These are phyloP conservation scores for Fistulifera solaris DNA, from an alignment of 108 stramenopile genomes.

Conservation along the genomic window DNA sequence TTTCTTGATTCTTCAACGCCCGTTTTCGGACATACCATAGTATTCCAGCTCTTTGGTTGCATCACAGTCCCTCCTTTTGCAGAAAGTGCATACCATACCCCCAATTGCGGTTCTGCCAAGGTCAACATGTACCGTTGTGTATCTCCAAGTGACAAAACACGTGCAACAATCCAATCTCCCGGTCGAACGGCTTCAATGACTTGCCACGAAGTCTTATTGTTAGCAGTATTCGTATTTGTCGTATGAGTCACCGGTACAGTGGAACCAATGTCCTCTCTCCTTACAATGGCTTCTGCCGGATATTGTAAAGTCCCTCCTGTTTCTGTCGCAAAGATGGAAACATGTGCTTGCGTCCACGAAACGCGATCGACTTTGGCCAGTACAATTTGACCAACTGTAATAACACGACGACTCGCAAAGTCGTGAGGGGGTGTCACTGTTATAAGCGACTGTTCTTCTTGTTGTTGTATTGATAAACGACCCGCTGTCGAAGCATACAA, in stretches of 20 bases:
- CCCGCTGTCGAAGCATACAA: slow-evolving; percentile 54
- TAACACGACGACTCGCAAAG: not conserved
- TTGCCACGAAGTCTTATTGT: slow-evolving; percentile 38
- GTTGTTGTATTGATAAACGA: slow-evolving; percentile 12
- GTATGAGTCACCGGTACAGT: slow-evolving; percentile 14
- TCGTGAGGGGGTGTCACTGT: not conserved
- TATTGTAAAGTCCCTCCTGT: too few species aligned
- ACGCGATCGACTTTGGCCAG: slow-evolving; percentile 47
- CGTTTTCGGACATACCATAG: slow-evolving; percentile 84
- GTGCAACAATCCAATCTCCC: slow-evolving; percentile 72
- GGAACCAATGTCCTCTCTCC: slow-evolving; percentile 52
- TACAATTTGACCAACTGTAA: not conserved
- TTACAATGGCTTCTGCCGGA: slow-evolving; percentile 30
- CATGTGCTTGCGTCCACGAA: too few species aligned
- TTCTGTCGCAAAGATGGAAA: too few species aligned
- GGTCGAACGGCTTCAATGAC: slow-evolving; percentile 64
- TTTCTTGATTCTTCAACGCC: slow-evolving; percentile 72
- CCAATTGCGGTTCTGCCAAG: slow-evolving; percentile 84
- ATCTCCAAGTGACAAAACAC: slow-evolving; percentile 74
- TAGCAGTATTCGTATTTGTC: slow-evolving; percentile 6
- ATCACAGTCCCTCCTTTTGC: slow-evolving; percentile 44
- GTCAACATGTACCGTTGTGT: slow-evolving; percentile 67
- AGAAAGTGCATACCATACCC: slow-evolving; percentile 71
- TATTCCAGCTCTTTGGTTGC: slow-evolving; percentile 85
- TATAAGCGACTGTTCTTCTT: slow-evolving; percentile 4